Conservation (phyloP, 352 stramenopile species). For the Poterioochromonas sp. region DNA sequence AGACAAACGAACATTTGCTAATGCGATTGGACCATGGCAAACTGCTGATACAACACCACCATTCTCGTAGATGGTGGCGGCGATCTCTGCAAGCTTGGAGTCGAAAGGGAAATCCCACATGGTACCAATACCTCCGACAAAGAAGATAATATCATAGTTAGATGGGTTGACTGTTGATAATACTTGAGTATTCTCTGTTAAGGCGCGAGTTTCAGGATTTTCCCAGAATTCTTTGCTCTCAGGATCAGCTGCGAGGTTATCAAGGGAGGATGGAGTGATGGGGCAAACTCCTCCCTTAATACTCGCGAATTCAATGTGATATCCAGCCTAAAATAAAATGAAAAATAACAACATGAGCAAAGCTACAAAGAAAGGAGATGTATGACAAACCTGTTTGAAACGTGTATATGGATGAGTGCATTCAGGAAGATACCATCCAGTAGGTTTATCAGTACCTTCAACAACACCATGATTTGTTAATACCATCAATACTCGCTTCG, state of each 20-base stretch:
- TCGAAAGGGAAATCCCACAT: conserved; percentile 23
- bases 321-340: neutral
- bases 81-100: neutral
- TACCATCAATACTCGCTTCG: conserved; percentile 12
- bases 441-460: neutral
- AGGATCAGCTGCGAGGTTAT: neutral
- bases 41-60: conserved; percentile 14
- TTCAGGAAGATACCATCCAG: conserved; percentile 23
- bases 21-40: conserved; percentile 25
- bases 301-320: neutral
- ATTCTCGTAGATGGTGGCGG: neutral
- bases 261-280: neutral
- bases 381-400: no score
- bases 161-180: neutral
- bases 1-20: neutral
- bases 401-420: neutral
- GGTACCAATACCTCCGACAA: conserved; percentile 26
- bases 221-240: conserved; percentile 23
- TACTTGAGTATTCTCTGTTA: conserved; percentile 3
- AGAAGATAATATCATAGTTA: conserved; percentile 19
- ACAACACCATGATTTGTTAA: conserved; percentile 6
- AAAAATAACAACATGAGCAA: no score
- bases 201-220: neutral
- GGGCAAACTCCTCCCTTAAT: neutral
- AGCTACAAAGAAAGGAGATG: no score